Base-by-base conservation (phyloP, 495 filamentous ascomycete species). In the Aspergillus affinis region DNA sequence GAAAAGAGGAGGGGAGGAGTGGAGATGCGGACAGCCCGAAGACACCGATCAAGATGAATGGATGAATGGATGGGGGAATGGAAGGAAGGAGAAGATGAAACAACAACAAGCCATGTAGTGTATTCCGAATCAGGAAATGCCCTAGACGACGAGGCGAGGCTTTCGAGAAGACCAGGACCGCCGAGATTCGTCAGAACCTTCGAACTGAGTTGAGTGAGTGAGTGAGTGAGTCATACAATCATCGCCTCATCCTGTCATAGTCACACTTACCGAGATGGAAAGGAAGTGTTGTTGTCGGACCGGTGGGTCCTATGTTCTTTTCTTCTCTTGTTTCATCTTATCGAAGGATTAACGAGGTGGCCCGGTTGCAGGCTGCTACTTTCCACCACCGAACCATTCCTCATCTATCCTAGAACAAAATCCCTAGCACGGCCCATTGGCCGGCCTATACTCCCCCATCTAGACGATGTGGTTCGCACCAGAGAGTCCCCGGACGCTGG, bases 281-380 rank as follows among this genome's bases (percentile, higher is more conserved):
- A 2, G 23, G 23, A 26, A 32, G 10, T 32, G 29, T 4, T 41
- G 36, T 15, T 5, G 3, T 41, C 36, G 36, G 36, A 41, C 36
- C 36, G 36, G 51, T 50, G 47, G 20, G 46, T 54, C 48, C 23
- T 26, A 26, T 26, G 23, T n/a, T 23, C 20, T 30, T 49, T 15
- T 46, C 15, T n/a, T n/a, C 12, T 41, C 36, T 17, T 64, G 61
- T 64, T 64, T 64, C 61, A 60, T 60, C 48, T 64, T 60, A 57
- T 64, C 57, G 49, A 52, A 49, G 49, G 50, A 23, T 54, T 17
- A 10, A 10, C 36, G 12, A 10, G 36, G 36, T 41, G 36, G 36
- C 36, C 36, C 36, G 36, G 36, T 41, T 41, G 36, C 13, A 41
- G 3, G 36, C 29, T 10, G 36, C 30, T 32, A 12, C 30, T 32